phyloP scores from a whole-genome alignment of 2,329 filamentous ascomycete genomes.

The Ophiostoma tasmaniense region DNA sequence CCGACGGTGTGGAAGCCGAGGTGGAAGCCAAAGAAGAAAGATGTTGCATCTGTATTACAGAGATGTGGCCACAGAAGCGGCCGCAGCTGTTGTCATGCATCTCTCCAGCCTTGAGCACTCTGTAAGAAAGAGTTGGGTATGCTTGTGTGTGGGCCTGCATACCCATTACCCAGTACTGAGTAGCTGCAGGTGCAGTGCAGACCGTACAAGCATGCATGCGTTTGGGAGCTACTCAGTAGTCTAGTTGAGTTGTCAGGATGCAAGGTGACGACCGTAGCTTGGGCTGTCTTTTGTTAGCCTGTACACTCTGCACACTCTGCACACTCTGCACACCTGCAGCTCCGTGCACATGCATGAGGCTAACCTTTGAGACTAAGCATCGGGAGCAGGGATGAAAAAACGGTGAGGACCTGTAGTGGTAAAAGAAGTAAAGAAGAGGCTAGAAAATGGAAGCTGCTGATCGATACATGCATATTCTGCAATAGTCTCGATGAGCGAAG shows the following conservation, averaged over 20 bases:
- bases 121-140: background rate
- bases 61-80: slow-evolving; percentile 18
- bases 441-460: background rate
- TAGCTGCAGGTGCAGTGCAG: background rate
- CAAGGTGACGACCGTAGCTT: slow-evolving; percentile 1
- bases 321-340: background rate
- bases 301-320: background rate
- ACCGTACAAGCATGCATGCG: background rate
- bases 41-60: background rate
- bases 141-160: background rate
- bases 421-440: background rate
- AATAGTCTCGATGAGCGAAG: background rate
- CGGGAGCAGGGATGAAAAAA: slow-evolving; percentile 3
- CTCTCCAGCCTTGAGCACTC: background rate
- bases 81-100: slow-evolving; percentile 18
- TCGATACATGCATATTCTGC: too few species aligned
- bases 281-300: background rate
- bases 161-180: too few species aligned
- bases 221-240: background rate
- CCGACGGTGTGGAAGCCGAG: background rate
- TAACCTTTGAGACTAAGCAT: background rate
- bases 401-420: background rate
- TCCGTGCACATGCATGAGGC: slow-evolving; percentile 2
- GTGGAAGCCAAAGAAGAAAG: background rate
- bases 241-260: background rate